Percentiles rank a stretch among this genome's conserved stretches.
These are phyloP conservation scores for Glycine tomentella DNA, from an alignment of 306 rosid genomes.

Conservation along the genomic window DNA sequence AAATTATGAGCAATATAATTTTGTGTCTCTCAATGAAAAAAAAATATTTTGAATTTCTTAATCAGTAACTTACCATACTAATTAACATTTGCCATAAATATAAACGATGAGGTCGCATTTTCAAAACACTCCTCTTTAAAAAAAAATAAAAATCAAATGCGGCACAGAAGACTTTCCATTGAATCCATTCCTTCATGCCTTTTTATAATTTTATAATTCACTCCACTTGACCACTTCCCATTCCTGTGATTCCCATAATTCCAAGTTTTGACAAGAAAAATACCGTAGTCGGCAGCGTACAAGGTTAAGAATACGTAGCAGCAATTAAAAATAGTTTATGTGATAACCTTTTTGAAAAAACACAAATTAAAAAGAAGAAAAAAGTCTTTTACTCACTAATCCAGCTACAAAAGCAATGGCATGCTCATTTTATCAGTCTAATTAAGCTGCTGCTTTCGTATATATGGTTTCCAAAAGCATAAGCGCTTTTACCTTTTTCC, in stretches of 20 bases:
- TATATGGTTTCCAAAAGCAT: constrained; percentile 33
- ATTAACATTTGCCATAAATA: background rate
- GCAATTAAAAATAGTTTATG: constrained; percentile 6
- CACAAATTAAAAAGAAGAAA: background rate
- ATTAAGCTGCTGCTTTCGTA: constrained; percentile 50
- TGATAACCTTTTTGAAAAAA: background rate
- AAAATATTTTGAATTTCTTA: no score
- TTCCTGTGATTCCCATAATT: background rate
- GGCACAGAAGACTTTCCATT: background rate
- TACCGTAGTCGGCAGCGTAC: constrained; percentile 69
- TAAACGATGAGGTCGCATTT: background rate
- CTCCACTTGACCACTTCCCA: background rate
- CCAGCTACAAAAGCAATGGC: constrained; percentile 18
- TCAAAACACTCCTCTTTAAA: background rate
- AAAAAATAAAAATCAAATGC: background rate
- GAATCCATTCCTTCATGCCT: background rate
- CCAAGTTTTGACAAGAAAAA: background rate
- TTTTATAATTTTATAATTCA: background rate
- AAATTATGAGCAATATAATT: no score
- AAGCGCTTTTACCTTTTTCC: constrained; percentile 11
- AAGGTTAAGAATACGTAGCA: constrained; percentile 23
- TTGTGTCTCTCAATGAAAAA: no score
- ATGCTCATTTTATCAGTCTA: constrained; percentile 22
- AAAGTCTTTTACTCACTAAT: constrained; percentile 33
- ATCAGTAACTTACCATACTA: no score